Base-by-base conservation (phyloP, 148 eudicot genomes). In the Heliosperma pusillum region DNA sequence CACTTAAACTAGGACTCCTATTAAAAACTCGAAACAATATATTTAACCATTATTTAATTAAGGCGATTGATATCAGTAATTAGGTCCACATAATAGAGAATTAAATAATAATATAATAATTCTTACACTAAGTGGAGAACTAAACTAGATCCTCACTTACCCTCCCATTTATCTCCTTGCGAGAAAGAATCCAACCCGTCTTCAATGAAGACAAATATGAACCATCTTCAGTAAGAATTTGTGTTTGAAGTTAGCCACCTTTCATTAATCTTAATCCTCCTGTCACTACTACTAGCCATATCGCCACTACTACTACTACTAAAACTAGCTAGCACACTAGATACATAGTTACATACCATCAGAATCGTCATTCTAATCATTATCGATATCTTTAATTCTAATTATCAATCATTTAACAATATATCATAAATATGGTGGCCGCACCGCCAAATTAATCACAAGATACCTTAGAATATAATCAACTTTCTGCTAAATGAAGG, bases 401-500 rank as follows among this genome's bases (percentile, higher is more conserved):
- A 30, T 57, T 1, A 72, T 56, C 42, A 36, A 36, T 36, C 42
- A 36, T 36, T 6, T 9, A 10, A 19, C 5, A 57, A 59, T 33
- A 59, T 33, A 57, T 36, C 10, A n/a, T n/a, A 47, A 24, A 70
- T 64, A 55, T 57, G 25, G 63, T 73, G 30, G 77, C 68, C 47
- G 73, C 81, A 73, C 81, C 81, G 73, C 73, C 77, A 79, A 78
- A 42, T 44, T 25, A 13, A 16, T 58, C 11, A 5, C 40, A 65
- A 78, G 64, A 40, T 72, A 72, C 80, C 55, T 59, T 44, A n/a
- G 36, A 36, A 36, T 36, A 36, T 36, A 79, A 68, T 79, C 73
- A 74, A 74, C 78, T 79, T 79, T 79, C 55, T 60, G 65, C 74
- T 20, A 52, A 61, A 42, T 24, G 65, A 69, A 62, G 77, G 78